A percentile compares a stretch with the other conserved stretches of the same genome.
Conservation (phyloP, 176 grass and related monocot genomes). For the Avena insularis region DNA sequence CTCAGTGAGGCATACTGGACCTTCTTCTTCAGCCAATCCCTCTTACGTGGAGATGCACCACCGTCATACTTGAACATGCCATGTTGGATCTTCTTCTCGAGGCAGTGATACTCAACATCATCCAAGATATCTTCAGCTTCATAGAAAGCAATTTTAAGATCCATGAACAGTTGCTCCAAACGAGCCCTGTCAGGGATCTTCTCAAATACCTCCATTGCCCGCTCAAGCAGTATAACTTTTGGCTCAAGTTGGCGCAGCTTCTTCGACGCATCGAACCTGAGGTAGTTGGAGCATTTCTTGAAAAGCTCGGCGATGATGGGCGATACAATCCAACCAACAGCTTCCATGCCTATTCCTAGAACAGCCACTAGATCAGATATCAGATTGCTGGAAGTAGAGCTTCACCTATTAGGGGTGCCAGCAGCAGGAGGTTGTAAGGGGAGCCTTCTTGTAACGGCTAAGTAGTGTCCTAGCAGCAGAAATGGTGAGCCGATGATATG, state of each 20-base stretch:
- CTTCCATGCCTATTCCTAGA: background rate
- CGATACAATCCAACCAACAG: background rate
- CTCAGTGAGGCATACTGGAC: background rate
- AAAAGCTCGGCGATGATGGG: slow-evolving; percentile 19
- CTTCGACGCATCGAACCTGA: background rate
- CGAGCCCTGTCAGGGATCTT: background rate
- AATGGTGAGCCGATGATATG: background rate
- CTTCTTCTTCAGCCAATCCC: slow-evolving; percentile 1
- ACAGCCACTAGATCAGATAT: background rate
- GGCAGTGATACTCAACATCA: slow-evolving; percentile 42
- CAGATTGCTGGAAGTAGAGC: background rate
- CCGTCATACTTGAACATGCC: background rate
- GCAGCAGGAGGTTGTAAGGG: background rate
- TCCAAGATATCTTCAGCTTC: slow-evolving; percentile 47
- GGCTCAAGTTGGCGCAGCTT: slow-evolving; percentile 21
- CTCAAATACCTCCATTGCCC: background rate
- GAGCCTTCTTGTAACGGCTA: background rate
- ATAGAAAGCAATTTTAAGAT: slow-evolving; percentile 30
- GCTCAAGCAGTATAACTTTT: background rate
- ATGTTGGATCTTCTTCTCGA: slow-evolving; percentile 34
- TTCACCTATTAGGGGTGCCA: background rate
- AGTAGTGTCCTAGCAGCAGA: background rate
- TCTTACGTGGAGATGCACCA: background rate
- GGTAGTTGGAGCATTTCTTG: background rate
- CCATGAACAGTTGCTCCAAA: slow-evolving; percentile 2